These are phyloP conservation scores for Vigna hirtella DNA, from an alignment of 306 rosid species.

Conservation along the genomic window DNA sequence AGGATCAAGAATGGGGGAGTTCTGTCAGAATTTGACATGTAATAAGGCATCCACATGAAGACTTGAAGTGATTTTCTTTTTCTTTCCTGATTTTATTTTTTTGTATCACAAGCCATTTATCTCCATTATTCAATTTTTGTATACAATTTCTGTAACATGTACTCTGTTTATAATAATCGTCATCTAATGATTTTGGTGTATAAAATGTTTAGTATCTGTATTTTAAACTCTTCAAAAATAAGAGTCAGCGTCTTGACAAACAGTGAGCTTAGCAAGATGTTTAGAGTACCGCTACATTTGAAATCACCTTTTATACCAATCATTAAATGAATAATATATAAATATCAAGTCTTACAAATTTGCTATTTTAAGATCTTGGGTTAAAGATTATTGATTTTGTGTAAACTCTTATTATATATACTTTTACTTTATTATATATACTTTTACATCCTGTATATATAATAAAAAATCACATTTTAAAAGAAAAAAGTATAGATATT, in stretches of 20 bases:
- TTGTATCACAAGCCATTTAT: slow-evolving; percentile 11
- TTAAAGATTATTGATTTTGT: too few species aligned
- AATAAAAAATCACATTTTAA: too few species aligned
- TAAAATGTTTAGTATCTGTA: slow-evolving; percentile 11
- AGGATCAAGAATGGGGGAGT: slow-evolving; percentile 10
- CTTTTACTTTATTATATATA: too few species aligned
- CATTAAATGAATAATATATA: too few species aligned
- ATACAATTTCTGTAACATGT: slow-evolving; percentile 23
- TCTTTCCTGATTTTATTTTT: background rate
- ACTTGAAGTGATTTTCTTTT: background rate
- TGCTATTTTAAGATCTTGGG: too few species aligned
- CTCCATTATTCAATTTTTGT: slow-evolving; percentile 24
- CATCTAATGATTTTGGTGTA: slow-evolving; percentile 30
- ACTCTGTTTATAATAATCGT: slow-evolving; percentile 5
- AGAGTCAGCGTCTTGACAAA: background rate
- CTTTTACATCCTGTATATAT: too few species aligned
- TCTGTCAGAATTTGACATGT: slow-evolving; percentile 16
- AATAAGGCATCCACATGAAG: slow-evolving; percentile 12
- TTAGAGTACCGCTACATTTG: too few species aligned
- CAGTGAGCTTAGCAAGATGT: too few species aligned
- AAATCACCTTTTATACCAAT: too few species aligned
- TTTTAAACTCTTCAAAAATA: background rate
- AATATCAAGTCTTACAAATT: too few species aligned
- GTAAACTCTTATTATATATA: too few species aligned
- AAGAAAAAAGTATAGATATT: too few species aligned